These are phyloP conservation scores for Phytophthora litchii DNA, from an alignment of 352 stramenopile species.

Conservation along the genomic window DNA sequence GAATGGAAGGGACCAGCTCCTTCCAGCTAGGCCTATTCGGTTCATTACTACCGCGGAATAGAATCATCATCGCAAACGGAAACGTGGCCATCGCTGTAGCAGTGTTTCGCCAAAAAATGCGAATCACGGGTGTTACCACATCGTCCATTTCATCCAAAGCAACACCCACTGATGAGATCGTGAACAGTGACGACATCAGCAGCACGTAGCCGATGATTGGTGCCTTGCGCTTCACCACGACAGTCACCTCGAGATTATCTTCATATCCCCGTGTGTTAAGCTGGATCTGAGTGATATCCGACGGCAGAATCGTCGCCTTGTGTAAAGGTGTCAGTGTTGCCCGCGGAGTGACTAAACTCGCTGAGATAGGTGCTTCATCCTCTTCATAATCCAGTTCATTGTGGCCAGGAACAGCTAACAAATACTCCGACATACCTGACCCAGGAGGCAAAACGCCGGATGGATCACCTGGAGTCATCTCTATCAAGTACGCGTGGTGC, in stretches of 20 bases:
- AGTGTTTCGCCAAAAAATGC: conserved; percentile 87
- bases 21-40: conserved; percentile 32
- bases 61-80: conserved; percentile 47
- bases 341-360: conserved; percentile 36
- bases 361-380: conserved; percentile 22
- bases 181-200: conserved; percentile 70
- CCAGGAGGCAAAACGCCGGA: conserved; percentile 43
- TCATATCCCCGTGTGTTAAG: conserved; percentile 73
- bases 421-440: conserved; percentile 56
- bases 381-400: conserved; percentile 43
- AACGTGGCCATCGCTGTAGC: conserved; percentile 67
- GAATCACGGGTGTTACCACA: conserved; percentile 71
- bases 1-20: conserved; percentile 47
- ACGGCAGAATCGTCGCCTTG: conserved; percentile 57
- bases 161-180: conserved; percentile 78
- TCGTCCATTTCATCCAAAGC: conserved; percentile 70
- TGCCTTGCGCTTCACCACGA: conserved; percentile 69
- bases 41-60: conserved; percentile 37
- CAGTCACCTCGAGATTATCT: conserved; percentile 72
- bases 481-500: conserved; percentile 78
- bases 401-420: conserved; percentile 70
- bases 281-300: conserved; percentile 75
- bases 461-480: conserved; percentile 66
- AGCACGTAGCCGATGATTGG: conserved; percentile 76
- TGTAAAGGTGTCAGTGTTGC: conserved; percentile 37